phyloP scores from a whole-genome alignment of 2,329 filamentous ascomycete species.

The Verticillium tricorpus region DNA sequence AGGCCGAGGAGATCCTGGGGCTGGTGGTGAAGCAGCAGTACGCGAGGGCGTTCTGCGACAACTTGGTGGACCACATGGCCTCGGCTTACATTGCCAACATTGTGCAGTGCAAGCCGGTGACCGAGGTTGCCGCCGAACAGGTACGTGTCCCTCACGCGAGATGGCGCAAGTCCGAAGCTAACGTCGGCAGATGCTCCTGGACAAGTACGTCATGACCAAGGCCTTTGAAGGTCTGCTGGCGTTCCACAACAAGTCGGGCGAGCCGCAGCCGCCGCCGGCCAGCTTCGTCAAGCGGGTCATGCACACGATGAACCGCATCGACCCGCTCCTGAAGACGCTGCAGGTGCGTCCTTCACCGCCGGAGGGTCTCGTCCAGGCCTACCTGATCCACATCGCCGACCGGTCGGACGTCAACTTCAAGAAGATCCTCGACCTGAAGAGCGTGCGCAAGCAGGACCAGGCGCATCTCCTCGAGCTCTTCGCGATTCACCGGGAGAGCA shows the following conservation, averaged over 20 bases:
- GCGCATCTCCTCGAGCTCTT: conserved; percentile 82
- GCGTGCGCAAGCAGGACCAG: conserved; percentile 81
- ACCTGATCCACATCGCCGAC: conserved; percentile 94
- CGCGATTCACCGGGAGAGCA: conserved; percentile 70
- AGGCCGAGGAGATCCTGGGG: conserved; percentile 69
- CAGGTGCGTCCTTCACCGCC: conserved; percentile 89
- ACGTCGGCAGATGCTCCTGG: conserved; percentile 74
- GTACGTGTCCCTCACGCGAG: conserved; percentile 32
- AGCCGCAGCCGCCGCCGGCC: conserved; percentile 37
- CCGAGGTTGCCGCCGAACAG: conserved; percentile 91
- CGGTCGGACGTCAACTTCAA: conserved; percentile 91
- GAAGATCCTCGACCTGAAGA: conserved; percentile 94
- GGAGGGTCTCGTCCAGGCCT: conserved; percentile 92
- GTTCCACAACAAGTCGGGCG: conserved; percentile 46
- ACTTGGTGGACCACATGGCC: conserved; percentile 84
- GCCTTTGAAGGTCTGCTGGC: conserved; percentile 68
- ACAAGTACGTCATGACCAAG: conserved; percentile 87
- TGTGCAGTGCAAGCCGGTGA: conserved; percentile 84
- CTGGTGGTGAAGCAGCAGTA: conserved; percentile 88
- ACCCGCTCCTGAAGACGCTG: conserved; percentile 90
- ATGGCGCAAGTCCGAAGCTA: conserved; percentile 11
- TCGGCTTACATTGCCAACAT: conserved; percentile 77
- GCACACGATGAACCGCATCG: conserved; percentile 77
- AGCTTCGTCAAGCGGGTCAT: conserved; percentile 84
- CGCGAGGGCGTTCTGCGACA: conserved; percentile 89